phyloP scores from a whole-genome alignment of 129 eudicot species.

The Helianthus annuus region DNA sequence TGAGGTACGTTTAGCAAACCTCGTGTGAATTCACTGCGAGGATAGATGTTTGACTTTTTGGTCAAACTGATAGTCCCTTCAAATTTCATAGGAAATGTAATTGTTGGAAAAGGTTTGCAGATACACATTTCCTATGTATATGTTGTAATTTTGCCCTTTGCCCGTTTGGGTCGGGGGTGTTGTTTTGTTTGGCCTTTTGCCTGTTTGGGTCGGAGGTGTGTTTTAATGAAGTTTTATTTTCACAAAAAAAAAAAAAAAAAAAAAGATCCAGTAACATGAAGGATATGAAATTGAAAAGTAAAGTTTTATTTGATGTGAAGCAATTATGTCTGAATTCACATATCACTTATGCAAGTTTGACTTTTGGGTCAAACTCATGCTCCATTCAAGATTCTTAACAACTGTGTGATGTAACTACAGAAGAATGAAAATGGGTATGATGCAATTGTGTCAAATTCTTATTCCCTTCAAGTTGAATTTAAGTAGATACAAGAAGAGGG shows the following conservation, averaged over 20 bases:
- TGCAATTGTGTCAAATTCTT: background rate
- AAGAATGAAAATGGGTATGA: background rate
- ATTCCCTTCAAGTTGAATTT: background rate
- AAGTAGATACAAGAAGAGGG: background rate
- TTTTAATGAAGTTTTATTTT: no score
- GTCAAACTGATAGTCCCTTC: background rate
- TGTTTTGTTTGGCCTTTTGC: no score
- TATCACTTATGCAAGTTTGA: background rate
- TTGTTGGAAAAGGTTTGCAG: background rate
- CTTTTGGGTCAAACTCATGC: slow-evolving; percentile 11
- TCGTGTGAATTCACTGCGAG: background rate
- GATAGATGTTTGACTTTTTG: slow-evolving; percentile 22
- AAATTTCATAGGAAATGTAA: background rate
- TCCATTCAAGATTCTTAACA: background rate
- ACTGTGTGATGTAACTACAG: background rate
- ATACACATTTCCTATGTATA: no score
- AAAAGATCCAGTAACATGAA: background rate
- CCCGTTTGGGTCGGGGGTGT: no score
- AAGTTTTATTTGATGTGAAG: background rate
- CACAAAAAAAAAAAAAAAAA: no score
- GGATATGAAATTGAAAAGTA: background rate
- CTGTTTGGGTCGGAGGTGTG: no score
- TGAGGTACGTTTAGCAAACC: no score
- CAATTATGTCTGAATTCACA: background rate
- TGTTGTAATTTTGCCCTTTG: no score